A percentile compares a stretch with the other conserved stretches of the same genome.
phyloP scores from a whole-genome alignment of 2,329 filamentous ascomycete species.

The Claviceps capensis region DNA sequence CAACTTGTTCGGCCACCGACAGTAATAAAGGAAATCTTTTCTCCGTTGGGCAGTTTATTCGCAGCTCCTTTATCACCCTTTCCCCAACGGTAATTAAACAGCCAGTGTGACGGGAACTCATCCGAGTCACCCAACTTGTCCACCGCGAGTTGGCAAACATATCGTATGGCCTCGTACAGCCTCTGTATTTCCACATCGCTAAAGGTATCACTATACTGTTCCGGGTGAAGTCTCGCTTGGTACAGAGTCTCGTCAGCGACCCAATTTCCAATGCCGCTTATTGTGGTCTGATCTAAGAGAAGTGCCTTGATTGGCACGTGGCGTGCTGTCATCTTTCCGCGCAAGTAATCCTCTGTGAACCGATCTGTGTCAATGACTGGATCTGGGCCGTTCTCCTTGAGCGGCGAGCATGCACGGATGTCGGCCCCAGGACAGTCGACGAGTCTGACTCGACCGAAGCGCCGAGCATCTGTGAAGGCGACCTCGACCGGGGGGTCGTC shows the following conservation, averaged over 20 bases:
- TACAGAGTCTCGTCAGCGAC: constrained; percentile 91
- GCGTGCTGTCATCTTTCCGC: constrained; percentile 55
- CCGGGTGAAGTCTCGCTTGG: constrained; percentile 77
- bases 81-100: constrained; percentile 79
- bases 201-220: constrained; percentile 83
- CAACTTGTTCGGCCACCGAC: constrained; percentile 89
- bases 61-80: constrained; percentile 68
- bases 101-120: constrained; percentile 74
- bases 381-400: constrained; percentile 89
- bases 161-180: constrained; percentile 59
- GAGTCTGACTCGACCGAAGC: constrained; percentile 67
- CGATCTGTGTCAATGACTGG: constrained; percentile 69
- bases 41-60: constrained; percentile 63
- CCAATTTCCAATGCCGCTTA: constrained; percentile 95
- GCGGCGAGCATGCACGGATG: constrained; percentile 62
- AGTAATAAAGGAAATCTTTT: constrained; percentile 73
- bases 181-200: constrained; percentile 53
- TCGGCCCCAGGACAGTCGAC: constrained; percentile 66
- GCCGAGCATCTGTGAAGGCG: constrained; percentile 73
- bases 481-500: constrained; percentile 40
- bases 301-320: constrained; percentile 82
- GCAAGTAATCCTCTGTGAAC: constrained; percentile 65
- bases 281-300: constrained; percentile 72
- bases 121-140: constrained; percentile 69
- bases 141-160: constrained; percentile 69